These are phyloP conservation scores for Galerina sulciceps DNA, from an alignment of 768 basidiomycete genomes.

Conservation along the genomic window DNA sequence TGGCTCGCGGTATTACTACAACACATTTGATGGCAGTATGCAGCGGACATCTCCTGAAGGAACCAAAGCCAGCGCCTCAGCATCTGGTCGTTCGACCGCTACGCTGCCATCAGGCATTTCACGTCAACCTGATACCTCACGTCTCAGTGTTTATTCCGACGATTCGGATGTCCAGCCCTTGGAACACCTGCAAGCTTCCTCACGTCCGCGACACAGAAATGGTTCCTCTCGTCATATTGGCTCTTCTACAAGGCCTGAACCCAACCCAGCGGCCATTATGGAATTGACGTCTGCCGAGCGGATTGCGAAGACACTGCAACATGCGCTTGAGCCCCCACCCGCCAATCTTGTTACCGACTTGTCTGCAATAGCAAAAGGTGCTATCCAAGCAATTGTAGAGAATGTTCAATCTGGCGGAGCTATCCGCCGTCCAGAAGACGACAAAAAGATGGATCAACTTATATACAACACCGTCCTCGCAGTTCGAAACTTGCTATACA, in stretches of 20 bases:
- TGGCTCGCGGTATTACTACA: conserved; percentile 82
- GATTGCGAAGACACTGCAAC: conserved; percentile 68
- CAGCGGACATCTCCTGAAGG: conserved; percentile 72
- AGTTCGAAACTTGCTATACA: conserved; percentile 80
- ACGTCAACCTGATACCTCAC: conserved; percentile 38
- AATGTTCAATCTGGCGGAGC: conserved; percentile 54
- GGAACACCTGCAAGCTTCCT: conserved; percentile 31
- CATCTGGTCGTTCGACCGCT: conserved; percentile 22
- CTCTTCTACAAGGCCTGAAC: conserved; percentile 15
- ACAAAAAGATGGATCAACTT: conserved; percentile 61
- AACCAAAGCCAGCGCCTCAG: conserved; percentile 20
- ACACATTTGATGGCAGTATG: conserved; percentile 67
- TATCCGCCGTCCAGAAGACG: conserved; percentile 56
- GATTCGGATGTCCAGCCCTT: conserved; percentile 73
- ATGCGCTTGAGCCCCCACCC: conserved; percentile 57
- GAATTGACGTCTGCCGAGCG: conserved; percentile 70
- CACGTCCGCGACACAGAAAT: conserved; percentile 31
- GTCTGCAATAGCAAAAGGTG: conserved; percentile 55
- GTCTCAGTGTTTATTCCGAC: conserved; percentile 76
- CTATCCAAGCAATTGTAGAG: conserved; percentile 67
- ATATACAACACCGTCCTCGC: conserved; percentile 67
- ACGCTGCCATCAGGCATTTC: conserved; percentile 28
- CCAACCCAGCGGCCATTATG: conserved; percentile 29
- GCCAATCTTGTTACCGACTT: conserved; percentile 67
- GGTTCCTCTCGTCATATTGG: conserved; percentile 23